These are phyloP conservation scores for Boletus eberwhitei DNA, from an alignment of 768 basidiomycete genomes.

Conservation along the genomic window DNA sequence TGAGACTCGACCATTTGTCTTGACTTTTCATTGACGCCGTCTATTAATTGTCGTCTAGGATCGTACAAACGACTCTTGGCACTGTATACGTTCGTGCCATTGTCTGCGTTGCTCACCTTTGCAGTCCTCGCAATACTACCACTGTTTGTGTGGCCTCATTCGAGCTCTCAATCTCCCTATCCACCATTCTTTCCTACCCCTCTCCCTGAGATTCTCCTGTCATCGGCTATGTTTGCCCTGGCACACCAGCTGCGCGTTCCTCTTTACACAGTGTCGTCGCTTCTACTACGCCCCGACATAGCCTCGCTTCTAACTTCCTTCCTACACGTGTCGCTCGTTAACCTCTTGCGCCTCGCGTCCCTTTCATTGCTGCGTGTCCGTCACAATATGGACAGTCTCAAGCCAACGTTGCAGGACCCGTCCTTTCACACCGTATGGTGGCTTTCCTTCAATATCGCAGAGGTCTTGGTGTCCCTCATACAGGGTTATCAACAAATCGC, in stretches of 20 bases:
- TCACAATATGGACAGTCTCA: conserved; percentile 37
- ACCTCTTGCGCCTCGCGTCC: conserved; percentile 51
- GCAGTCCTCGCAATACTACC: conserved; percentile 50
- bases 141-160: conserved; percentile 42
- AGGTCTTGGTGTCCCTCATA: conserved; percentile 57
- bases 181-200: conserved; percentile 55
- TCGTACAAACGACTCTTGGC: conserved; percentile 55
- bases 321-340: conserved; percentile 49
- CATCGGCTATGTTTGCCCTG: conserved; percentile 50
- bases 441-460: conserved; percentile 67
- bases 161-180: conserved; percentile 38
- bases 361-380: conserved; percentile 53
- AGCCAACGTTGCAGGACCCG: conserved; percentile 51
- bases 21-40: not conserved
- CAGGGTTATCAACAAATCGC: conserved; percentile 71
- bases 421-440: conserved; percentile 74
- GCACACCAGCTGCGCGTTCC: conserved; percentile 31
- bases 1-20: conserved; percentile 21
- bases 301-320: conserved; percentile 38
- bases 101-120: conserved; percentile 50
- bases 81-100: conserved; percentile 60
- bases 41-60: conserved; percentile 41
- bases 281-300: conserved; percentile 24
- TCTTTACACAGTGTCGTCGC: conserved; percentile 35
- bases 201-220: conserved; percentile 59